Percentiles rank a stretch among this genome's conserved stretches.
Evolutionary conservation across 768 basidiomycete species (phyloP).

Genomic region (Tylopilus balloui): DNA sequence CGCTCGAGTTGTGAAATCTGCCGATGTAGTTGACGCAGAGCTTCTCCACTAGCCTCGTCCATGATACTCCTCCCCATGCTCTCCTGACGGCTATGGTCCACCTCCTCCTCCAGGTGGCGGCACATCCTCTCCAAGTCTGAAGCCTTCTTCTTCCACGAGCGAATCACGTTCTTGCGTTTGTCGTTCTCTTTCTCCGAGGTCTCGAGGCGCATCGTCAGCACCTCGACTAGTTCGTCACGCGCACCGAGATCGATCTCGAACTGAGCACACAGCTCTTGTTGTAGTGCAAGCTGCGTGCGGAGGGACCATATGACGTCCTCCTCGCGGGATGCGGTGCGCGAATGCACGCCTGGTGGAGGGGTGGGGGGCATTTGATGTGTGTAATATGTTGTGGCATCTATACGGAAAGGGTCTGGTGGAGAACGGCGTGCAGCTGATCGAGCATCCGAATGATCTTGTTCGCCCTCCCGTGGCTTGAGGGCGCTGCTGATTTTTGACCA

Average conservation of each 20-base stretch:
- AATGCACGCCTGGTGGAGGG: slow-evolving; percentile 50
- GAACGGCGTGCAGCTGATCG: slow-evolving; percentile 33
- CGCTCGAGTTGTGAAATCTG: slow-evolving; percentile 74
- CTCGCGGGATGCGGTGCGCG: slow-evolving; percentile 62
- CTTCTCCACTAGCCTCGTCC: slow-evolving; percentile 76
- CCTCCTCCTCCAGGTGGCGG: slow-evolving; percentile 74
- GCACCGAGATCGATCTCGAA: slow-evolving; percentile 72
- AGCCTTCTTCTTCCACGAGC: slow-evolving; percentile 73
- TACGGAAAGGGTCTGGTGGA: slow-evolving; percentile 69
- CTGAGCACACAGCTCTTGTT: slow-evolving; percentile 69
- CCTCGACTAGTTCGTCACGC: slow-evolving; percentile 66
- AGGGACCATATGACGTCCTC: slow-evolving; percentile 68
- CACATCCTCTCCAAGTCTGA: slow-evolving; percentile 66
- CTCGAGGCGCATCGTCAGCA: slow-evolving; percentile 50
- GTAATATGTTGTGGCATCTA: slow-evolving; percentile 71
- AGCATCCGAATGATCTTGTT: slow-evolving; percentile 15
- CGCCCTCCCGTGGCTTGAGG: slow-evolving; percentile 41
- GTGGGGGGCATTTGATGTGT: slow-evolving; percentile 69
- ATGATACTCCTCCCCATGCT: slow-evolving; percentile 80
- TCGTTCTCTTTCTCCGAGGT: slow-evolving; percentile 59
- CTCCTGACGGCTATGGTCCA: slow-evolving; percentile 78
- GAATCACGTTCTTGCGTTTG: slow-evolving; percentile 50
- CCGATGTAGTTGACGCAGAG: slow-evolving; percentile 71
- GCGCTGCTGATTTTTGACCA: slow-evolving; percentile 61
- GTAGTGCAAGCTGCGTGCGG: slow-evolving; percentile 70